Percentiles rank a stretch among this genome's conserved stretches.
Evolutionary conservation across 23 red algal species (phyloP).

Genomic region (Agarophyton chilense): DNA sequence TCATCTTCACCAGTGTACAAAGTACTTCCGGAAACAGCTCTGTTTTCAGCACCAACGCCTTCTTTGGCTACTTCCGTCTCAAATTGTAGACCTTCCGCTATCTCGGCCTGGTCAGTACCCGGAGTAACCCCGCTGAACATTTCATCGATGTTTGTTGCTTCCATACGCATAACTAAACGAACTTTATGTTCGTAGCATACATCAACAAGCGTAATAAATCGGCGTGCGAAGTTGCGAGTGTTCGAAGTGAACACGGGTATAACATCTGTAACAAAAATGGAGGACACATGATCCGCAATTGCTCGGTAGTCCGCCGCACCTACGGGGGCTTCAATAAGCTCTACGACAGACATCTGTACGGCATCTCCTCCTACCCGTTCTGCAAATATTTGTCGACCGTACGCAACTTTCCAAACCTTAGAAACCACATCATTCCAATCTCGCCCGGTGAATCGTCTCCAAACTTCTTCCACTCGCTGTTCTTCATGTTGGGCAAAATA

Average conservation of each 20-base stretch:
- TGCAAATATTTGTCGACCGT: conserved; percentile 33
- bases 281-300: conserved; percentile 64
- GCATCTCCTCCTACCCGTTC: conserved; percentile 32
- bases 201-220: conserved; percentile 95
- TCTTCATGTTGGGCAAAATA: conserved; percentile 52
- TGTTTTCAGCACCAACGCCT: conserved; percentile 59
- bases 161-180: conserved; percentile 54
- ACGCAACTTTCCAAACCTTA: conserved; percentile 30
- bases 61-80: conserved; percentile 64
- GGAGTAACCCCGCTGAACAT: conserved; percentile 63
- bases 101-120: conserved; percentile 4
- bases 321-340: conserved; percentile 91
- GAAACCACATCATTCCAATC: conserved; percentile 65
- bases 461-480: conserved; percentile 1
- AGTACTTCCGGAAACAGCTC: conserved; percentile 26
- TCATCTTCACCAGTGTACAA: conserved; percentile 76
- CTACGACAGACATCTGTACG: conserved; percentile 69
- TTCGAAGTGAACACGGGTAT: conserved; percentile 75
- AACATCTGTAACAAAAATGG: conserved; percentile 77
- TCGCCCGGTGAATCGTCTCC: conserved; percentile 21
- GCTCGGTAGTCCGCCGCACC: conserved; percentile 83
- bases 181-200: conserved; percentile 88
- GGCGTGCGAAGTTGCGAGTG: conserved; percentile 83
- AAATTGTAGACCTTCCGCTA: conserved; percentile 72
- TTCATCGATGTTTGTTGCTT: conserved; percentile 30